Percentiles rank a stretch among this genome's conserved stretches.
These are phyloP conservation scores for Aspergillus carbonarius DNA, from an alignment of 2,329 filamentous ascomycete species.

Conservation along the genomic window DNA sequence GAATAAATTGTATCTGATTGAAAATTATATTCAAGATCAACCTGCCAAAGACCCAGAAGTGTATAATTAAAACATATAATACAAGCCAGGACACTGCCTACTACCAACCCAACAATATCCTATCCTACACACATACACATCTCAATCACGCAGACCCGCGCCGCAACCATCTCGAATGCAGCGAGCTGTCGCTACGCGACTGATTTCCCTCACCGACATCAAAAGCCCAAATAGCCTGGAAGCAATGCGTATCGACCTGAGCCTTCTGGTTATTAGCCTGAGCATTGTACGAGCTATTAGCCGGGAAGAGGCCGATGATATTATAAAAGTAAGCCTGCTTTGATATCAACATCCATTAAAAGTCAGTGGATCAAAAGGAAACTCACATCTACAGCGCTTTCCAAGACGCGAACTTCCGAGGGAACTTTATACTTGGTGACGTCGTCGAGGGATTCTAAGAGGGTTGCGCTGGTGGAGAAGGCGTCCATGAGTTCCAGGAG, in stretches of 20 bases:
- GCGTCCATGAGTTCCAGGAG: constrained; percentile 5
- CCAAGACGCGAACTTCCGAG: background rate
- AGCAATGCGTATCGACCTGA: constrained; percentile 2
- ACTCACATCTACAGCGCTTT: background rate
- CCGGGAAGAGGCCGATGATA: constrained; percentile 4
- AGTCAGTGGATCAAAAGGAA: too few species aligned
- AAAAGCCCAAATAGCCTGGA: constrained; percentile 4
- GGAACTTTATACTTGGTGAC: background rate
- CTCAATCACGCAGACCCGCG: background rate
- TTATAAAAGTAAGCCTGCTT: background rate
- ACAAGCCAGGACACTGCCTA: too few species aligned
- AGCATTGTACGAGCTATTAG: constrained; percentile 3
- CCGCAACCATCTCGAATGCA: background rate
- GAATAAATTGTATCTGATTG: too few species aligned
- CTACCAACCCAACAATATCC: too few species aligned
- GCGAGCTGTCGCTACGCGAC: background rate
- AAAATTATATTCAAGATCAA: too few species aligned
- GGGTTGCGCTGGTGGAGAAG: background rate
- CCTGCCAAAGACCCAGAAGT: too few species aligned
- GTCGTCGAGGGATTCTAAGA: background rate
- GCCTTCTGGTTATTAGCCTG: constrained; percentile 5
- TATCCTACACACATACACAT: background rate
- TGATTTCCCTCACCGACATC: background rate
- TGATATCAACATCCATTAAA: background rate
- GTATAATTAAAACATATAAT: too few species aligned